Conservation (phyloP, 1,284 basidiomycete species). For the Ustilago nuda region DNA sequence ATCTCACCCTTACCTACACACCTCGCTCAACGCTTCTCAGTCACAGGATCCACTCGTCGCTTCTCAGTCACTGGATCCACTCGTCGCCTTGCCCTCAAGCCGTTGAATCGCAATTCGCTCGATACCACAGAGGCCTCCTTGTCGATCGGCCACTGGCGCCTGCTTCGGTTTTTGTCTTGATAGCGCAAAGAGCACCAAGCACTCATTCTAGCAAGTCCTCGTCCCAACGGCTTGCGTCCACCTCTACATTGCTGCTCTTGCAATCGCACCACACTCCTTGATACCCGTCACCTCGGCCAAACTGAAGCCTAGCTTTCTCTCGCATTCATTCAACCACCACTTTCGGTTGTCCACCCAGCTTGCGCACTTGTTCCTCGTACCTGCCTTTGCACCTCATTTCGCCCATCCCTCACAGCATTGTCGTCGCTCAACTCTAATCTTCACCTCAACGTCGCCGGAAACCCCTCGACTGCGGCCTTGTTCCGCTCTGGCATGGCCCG, state of each 20-base stretch:
- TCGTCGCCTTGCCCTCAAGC: neutral
- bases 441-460: neutral
- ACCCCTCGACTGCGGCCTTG: neutral
- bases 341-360: neutral
- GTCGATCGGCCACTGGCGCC: no score
- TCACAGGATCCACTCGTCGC: neutral
- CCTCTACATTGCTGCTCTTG: neutral
- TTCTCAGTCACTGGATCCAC: neutral
- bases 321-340: neutral
- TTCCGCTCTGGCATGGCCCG: neutral
- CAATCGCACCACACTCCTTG: neutral
- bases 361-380: constrained; percentile 1
- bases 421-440: neutral
- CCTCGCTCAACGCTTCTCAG: neutral
- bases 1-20: neutral
- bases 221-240: neutral
- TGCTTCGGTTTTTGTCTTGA: no score
- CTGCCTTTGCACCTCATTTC: neutral
- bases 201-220: neutral
- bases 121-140: no score
- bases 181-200: neutral
- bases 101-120: no score
- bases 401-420: neutral
- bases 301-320: neutral
- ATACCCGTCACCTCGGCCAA: neutral